These are phyloP conservation scores for Pistacia vera DNA, from an alignment of 345 rosid genomes.

Conservation along the genomic window DNA sequence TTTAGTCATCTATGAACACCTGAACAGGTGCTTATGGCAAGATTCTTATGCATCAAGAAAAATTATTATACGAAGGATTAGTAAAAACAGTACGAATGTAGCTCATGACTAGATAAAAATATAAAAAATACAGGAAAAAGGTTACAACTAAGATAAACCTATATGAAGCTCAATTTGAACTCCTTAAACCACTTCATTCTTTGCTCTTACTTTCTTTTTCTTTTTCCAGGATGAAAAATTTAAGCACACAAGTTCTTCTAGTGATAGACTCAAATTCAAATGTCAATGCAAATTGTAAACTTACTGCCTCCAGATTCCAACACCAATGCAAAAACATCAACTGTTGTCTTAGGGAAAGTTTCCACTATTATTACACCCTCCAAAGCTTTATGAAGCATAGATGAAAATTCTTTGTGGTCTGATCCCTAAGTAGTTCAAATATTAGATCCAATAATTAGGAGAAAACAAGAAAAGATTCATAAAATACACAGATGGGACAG, in stretches of 20 bases:
- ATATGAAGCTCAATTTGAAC: conserved; percentile 5
- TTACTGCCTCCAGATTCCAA: conserved; percentile 98
- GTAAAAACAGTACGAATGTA: neutral
- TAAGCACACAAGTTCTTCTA: neutral
- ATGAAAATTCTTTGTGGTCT: conserved; percentile 74
- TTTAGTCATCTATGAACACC: neutral
- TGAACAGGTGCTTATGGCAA: neutral
- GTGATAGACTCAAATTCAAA: neutral
- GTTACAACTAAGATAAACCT: neutral
- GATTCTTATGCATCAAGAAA: neutral
- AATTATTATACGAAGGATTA: neutral
- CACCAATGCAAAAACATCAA: conserved; percentile 90
- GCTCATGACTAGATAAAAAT: neutral
- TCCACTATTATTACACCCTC: conserved; percentile 86
- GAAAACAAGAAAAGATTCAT: conserved; percentile 4
- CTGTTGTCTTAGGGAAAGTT: conserved; percentile 93
- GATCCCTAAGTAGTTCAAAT: conserved; percentile 51
- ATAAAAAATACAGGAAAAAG: neutral
- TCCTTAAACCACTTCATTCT: neutral
- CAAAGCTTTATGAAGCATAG: conserved; percentile 93
- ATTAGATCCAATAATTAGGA: conserved; percentile 9
- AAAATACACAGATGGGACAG: conserved; percentile 2
- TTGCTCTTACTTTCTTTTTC: neutral
- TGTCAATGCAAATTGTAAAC: conserved; percentile 26
- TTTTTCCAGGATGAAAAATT: neutral